A percentile compares a stretch with the other conserved stretches of the same genome.
Conservation (phyloP, 306 rosid genomes). For the Inga leiocalycina region DNA sequence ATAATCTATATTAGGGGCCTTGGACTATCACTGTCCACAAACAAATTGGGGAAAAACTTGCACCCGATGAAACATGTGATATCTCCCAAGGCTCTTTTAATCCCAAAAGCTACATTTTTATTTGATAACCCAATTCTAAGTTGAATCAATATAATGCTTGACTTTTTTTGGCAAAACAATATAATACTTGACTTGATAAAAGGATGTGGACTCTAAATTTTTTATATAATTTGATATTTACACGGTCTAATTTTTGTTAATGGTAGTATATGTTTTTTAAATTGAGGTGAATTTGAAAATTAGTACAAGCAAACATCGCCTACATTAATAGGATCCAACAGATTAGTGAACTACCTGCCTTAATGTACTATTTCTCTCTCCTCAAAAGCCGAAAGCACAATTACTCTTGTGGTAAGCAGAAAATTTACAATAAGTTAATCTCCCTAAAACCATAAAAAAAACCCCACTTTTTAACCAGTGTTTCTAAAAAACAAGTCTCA, state of each 20-base stretch:
- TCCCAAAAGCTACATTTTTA: neutral
- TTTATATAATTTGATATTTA: neutral
- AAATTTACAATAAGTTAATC: neutral
- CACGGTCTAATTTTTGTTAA: neutral
- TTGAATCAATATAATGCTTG: neutral
- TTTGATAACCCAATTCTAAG: neutral
- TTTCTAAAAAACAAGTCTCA: too few species aligned
- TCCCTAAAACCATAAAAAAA: neutral
- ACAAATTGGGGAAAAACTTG: neutral
- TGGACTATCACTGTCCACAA: too few species aligned
- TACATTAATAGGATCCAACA: too few species aligned
- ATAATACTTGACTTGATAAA: neutral
- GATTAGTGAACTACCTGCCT: too few species aligned
- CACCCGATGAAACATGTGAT: neutral
- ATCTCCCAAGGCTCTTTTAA: neutral
- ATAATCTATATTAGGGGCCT: too few species aligned
- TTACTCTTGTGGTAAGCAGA: neutral
- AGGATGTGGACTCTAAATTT: neutral
- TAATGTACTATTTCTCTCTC: neutral
- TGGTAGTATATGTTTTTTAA: neutral
- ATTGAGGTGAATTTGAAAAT: neutral
- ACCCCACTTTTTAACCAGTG: too few species aligned
- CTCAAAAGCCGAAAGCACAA: neutral
- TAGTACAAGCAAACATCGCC: neutral
- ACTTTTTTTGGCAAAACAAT: too few species aligned